Evolutionary conservation across 495 filamentous ascomycete genomes (phyloP), one percentile per base, ranked within the genome.

Genomic region (Podospora conica): DNA sequence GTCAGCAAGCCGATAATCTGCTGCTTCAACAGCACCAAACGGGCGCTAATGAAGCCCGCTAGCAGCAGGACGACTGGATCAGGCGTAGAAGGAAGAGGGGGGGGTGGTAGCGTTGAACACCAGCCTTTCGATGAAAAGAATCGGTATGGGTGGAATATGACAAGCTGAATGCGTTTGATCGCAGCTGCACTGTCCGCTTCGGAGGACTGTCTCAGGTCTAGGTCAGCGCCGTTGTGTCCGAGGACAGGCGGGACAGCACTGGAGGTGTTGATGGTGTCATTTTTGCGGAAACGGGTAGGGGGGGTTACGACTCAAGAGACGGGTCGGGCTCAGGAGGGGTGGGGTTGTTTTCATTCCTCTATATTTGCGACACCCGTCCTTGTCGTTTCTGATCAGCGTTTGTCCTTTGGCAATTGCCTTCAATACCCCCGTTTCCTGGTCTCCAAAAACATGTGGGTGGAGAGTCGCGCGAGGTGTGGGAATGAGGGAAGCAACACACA

Each of bases 1-100:
- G 94, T 70, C 86, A 91, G 66, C 88, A 92, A 76, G 93, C 93
- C 18, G 90, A 96, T 7, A 74, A 76, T 58, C 76, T 80, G 33
- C 74, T 74, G 60, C 62, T 69, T 56, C 73, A 73, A 15, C 53
- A 56, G 28, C 21, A 21, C 25, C 53, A 58, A 9, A 28, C 27
- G 63, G 28, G 20, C 15, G 53, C 18, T 20, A 25, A 57, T 11
- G 60, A 23, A 25, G 12, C 2, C 22, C n/a, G 20, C 29, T 53
- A 53, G 31, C 21, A 18, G 3, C 1, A n/a, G 9, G 27, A n/a
- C 1, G n/a, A n/a, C n/a, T n/a, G n/a, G n/a, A 24, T 61, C 10
- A 8, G 3, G 9, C 22, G 31, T 3, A 3, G 27, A 11, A 18
- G 28, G 20, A 29, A 29, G 9, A 29, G 11, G 28, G 9, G 28